Base-by-base conservation (phyloP, 805 yeast genomes). In the Candida schatavii region DNA sequence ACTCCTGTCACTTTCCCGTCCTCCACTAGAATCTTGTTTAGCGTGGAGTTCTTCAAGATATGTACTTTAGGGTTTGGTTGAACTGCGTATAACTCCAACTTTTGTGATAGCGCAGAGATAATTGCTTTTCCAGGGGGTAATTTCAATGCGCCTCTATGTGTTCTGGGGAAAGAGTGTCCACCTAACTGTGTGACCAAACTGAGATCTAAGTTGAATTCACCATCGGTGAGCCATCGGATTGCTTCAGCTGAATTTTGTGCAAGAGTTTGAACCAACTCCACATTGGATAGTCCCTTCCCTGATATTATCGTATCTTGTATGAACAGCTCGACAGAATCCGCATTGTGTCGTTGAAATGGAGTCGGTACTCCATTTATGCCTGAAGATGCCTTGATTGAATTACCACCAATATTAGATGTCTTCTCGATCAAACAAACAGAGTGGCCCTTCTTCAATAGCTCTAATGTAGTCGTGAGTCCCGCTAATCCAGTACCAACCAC, bases 51-150 rank as follows among this genome's bases (percentile, higher is more conserved):
- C 29, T 50, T 48, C 40, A 46, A 40, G 14, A 56, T 41, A 13
- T 39, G 42, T 25, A 55, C 47, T 17, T 43, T 41, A 59, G 64
- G 5, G 51, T 52, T 3, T 66, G 54, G 48, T 3, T 45, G 44
- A 25, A 62, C 57, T 4, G 65, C 55, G n/a, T 56, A 41, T 4
- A 52, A 46, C 27, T 71, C 59, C 10, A 77, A 46, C 25, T 56
- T 57, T 33, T 66, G 65, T 32, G 68, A 61, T 37, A 78, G 54
- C 3, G 74, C 65, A 4, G 76, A 70, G 1, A 80, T 66, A 14
- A 80, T 77, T 34, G 78, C 82, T 57, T 70, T 76, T 0, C 85
- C 85, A 3, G 85, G 85, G 11, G 83, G 82, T 14, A 76, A 54
- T 10, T 67, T 69, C 1, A 72, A 70, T 5, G 40, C 25, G 44